phyloP scores from a whole-genome alignment of 768 basidiomycete genomes.

The Amanita rimosa region DNA sequence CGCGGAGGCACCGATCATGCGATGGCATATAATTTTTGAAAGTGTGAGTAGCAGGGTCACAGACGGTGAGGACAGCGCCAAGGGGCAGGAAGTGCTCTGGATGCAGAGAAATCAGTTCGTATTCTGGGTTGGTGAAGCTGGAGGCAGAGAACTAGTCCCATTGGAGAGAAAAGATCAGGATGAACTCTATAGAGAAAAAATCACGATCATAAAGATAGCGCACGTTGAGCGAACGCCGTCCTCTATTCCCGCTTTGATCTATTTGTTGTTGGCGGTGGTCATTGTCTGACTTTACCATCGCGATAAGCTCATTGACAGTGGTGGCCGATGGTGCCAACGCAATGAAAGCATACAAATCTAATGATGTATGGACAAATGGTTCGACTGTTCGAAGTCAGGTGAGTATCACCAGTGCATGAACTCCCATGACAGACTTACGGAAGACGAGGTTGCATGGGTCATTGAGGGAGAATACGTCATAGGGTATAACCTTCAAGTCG shows the following conservation, averaged over 20 bases:
- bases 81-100: constrained; percentile 14
- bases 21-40: constrained; percentile 8
- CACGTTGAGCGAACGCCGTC: constrained; percentile 8
- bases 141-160: constrained; percentile 7
- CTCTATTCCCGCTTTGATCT: constrained; percentile 5
- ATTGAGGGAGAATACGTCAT: constrained; percentile 9
- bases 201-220: constrained; percentile 5
- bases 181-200: background rate
- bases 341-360: constrained; percentile 12
- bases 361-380: constrained; percentile 9
- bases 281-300: constrained; percentile 12
- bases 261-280: constrained; percentile 9
- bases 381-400: constrained; percentile 12
- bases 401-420: background rate
- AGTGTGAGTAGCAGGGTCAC: constrained; percentile 6
- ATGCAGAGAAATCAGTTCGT: constrained; percentile 11
- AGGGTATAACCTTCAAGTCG: constrained; percentile 8
- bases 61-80: constrained; percentile 9
- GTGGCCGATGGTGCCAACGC: constrained; percentile 10
- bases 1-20: constrained; percentile 10
- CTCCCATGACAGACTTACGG: constrained; percentile 11
- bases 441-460: constrained; percentile 11
- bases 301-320: constrained; percentile 11
- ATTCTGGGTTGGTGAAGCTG: constrained; percentile 10
- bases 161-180: constrained; percentile 9